Evolutionary conservation across 257 asterid genomes (phyloP).

Genomic region (Gynochthodes officinalis): DNA sequence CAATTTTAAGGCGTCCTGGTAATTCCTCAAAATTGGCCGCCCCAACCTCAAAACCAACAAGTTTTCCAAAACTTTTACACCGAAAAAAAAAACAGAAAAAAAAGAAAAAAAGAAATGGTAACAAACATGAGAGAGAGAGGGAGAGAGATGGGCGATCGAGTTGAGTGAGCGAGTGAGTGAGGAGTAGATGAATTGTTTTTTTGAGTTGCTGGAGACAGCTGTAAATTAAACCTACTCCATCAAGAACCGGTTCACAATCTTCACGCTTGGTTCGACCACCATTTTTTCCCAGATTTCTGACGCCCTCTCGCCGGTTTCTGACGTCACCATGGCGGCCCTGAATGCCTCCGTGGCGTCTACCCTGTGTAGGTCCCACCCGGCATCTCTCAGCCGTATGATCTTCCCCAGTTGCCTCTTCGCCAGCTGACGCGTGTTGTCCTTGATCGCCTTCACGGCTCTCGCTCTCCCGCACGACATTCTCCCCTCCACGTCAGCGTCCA

Average conservation of each 20-base stretch:
- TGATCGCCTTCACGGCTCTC: slow-evolving; percentile 59
- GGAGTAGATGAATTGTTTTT: neutral
- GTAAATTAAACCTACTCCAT: slow-evolving; percentile 75
- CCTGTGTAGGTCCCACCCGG: slow-evolving; percentile 77
- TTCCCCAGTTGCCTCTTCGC: slow-evolving; percentile 66
- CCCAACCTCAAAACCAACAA: slow-evolving; percentile 7
- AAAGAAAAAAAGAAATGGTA: neutral
- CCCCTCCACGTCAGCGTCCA: slow-evolving; percentile 20
- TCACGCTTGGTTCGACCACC: slow-evolving; percentile 74
- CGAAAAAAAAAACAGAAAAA: neutral
- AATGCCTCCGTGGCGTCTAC: slow-evolving; percentile 75
- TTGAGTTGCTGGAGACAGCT: slow-evolving; percentile 49
- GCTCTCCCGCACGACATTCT: slow-evolving; percentile 48
- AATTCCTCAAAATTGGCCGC: slow-evolving; percentile 33
- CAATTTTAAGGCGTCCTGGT: slow-evolving; percentile 19
- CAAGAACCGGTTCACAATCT: slow-evolving; percentile 82
- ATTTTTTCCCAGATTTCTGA: slow-evolving; percentile 61
- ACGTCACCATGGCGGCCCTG: slow-evolving; percentile 36
- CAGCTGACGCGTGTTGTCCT: slow-evolving; percentile 72
- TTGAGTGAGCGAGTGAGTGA: slow-evolving; percentile 12
- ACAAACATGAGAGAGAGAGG: slow-evolving; percentile 29
- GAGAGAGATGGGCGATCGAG: too few relatives aligned
- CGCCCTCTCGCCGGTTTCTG: slow-evolving; percentile 26
- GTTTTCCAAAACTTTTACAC: neutral
- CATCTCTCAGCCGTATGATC: slow-evolving; percentile 63